Conservation (phyloP, 1,139 yeast species). For the Taphrina flavorubra region DNA sequence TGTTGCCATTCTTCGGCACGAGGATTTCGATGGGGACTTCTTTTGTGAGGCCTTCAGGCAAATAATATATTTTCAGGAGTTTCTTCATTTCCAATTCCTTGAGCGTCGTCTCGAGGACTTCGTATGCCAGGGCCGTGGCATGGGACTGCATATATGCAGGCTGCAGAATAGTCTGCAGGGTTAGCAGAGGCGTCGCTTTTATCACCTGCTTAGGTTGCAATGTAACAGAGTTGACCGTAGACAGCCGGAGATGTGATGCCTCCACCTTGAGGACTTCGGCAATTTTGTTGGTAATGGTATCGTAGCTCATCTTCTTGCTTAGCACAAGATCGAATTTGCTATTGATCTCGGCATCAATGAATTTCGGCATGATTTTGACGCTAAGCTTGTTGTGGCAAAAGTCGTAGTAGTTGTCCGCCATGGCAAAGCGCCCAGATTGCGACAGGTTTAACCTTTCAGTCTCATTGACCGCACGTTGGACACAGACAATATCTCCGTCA, state of each 20-base stretch:
- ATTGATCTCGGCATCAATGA: slow-evolving; percentile 52
- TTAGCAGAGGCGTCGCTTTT: slow-evolving; percentile 47
- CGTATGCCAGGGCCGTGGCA: slow-evolving; percentile 59
- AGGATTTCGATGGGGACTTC: slow-evolving; percentile 73
- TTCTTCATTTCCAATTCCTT: slow-evolving; percentile 79
- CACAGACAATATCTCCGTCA: slow-evolving; percentile 78
- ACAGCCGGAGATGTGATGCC: slow-evolving; percentile 69
- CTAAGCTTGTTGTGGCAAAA: slow-evolving; percentile 72
- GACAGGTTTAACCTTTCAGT: slow-evolving; percentile 43
- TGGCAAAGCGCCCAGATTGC: slow-evolving; percentile 48
- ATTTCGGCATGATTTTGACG: slow-evolving; percentile 61
- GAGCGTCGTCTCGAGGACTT: slow-evolving; percentile 73
- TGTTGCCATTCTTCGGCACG: slow-evolving; percentile 66
- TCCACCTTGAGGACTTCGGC: slow-evolving; percentile 63
- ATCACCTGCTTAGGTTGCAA: slow-evolving; percentile 53
- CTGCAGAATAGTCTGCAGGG: slow-evolving; percentile 57
- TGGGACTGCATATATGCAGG: slow-evolving; percentile 54
- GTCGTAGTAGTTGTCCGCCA: slow-evolving; percentile 63
- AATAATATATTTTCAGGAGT: slow-evolving; percentile 57
- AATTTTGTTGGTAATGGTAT: slow-evolving; percentile 65
- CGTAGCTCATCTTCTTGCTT: slow-evolving; percentile 64
- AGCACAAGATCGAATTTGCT: slow-evolving; percentile 69
- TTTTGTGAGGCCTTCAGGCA: slow-evolving; percentile 52
- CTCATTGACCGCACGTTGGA: slow-evolving; percentile 55
- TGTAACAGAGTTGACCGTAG: slow-evolving; percentile 52